Base-by-base conservation (phyloP, 2,329 filamentous ascomycete genomes). In the Cladophialophora bantiana region DNA sequence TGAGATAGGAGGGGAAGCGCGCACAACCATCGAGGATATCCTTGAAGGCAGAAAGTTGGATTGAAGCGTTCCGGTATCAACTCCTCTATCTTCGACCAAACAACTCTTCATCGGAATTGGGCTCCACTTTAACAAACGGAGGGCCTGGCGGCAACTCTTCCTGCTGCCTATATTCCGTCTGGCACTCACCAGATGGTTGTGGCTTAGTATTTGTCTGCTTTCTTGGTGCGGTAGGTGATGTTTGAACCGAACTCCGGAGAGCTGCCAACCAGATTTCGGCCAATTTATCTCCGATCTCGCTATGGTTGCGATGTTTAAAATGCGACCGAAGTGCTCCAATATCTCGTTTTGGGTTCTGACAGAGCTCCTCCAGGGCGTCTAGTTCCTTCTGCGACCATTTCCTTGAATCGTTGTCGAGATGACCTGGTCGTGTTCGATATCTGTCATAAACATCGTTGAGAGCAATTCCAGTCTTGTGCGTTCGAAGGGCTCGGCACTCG, bases 11-110 rank as follows among this genome's bases (percentile, higher is more conserved):
- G 81, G 78, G 20, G 78, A 78, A 12, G 74, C 77, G 45, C 78
- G 80, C 67, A 83, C 79, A 7, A 82, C 78, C 66, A 74, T 83
- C 52, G 78, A 81, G 57, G 80, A 83, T 68, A 78, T 83, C 48
- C 70, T 83, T 59, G 78, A 80, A 71, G 78, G 77, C 18, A 74
- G 74, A 64, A 75, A 77, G 34, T 73, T 76, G 36, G 61, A 74
- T 42, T 77, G 75, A 70, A 67, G 38, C 13, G 26, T 7, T 35
- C 26, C 20, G 6, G 26, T 40, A 15, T 10, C 18, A 35, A 35
- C 36, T n/a, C 7, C 31, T 3, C 56, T 20, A 68, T 67, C 59
- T 26, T 56, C 34, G 35, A 20, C 59, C 35, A 34, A 66, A 68
- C 18, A 70, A 18, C 32, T 69, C 67, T 26, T 70, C 65, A 6